These are phyloP conservation scores for Colletotrichum scovillei DNA, from an alignment of 2,329 filamentous ascomycete genomes.

Conservation along the genomic window DNA sequence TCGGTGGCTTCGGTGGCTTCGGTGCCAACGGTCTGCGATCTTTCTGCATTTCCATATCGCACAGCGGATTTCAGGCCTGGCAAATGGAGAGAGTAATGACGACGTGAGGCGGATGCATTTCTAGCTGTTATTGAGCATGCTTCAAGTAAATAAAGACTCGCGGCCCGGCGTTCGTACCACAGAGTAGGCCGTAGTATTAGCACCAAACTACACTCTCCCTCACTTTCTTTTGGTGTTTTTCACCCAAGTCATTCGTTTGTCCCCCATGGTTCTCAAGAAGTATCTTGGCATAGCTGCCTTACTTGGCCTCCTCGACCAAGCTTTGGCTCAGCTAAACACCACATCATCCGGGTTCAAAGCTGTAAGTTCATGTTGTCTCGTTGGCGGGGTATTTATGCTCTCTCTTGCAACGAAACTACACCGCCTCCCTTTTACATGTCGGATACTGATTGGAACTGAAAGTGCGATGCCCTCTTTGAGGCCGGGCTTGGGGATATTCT, in stretches of 20 bases:
- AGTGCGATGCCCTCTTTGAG: constrained; percentile 28
- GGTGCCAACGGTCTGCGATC: too few relatives aligned
- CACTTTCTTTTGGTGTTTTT: neutral
- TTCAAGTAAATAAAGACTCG: neutral
- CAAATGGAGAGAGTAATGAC: too few relatives aligned
- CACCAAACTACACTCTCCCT: neutral
- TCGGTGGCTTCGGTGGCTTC: too few relatives aligned
- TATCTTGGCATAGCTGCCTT: neutral
- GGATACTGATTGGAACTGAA: neutral
- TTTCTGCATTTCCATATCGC: too few relatives aligned
- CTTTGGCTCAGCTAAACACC: neutral
- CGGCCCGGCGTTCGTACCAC: neutral
- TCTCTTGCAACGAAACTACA: too few relatives aligned
- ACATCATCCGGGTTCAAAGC: neutral
- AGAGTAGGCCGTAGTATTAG: neutral
- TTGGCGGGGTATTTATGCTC: neutral
- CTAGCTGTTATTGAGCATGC: too few relatives aligned
- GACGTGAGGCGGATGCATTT: too few relatives aligned
- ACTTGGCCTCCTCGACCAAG: neutral
- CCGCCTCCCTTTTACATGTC: neutral
- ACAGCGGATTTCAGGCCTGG: too few relatives aligned
- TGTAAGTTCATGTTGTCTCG: neutral
- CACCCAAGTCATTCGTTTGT: neutral
- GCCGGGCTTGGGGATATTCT: constrained; percentile 20
- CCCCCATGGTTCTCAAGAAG: neutral